Percentiles rank a stretch among this genome's conserved stretches.
Evolutionary conservation across 768 basidiomycete genomes (phyloP).

Genomic region (Candolleomyces efflorescens): DNA sequence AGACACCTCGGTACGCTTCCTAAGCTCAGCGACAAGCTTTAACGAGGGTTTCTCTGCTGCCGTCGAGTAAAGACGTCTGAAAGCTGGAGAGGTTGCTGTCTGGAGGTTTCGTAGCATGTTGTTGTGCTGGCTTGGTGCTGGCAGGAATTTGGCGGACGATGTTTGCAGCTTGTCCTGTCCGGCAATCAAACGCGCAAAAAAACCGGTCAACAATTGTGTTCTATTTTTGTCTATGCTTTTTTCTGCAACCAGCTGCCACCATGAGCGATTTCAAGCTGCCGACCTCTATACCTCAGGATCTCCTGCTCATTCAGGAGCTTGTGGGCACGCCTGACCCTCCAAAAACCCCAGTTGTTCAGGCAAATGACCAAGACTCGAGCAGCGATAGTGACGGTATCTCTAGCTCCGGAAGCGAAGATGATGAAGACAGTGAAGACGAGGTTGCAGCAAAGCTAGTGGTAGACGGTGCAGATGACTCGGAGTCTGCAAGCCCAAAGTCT

Average conservation of each 20-base stretch:
- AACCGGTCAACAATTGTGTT: conserved; percentile 1
- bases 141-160: conserved; percentile 5
- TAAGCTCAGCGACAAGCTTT: conserved; percentile 80
- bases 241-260: conserved; percentile 6
- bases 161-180: conserved; percentile 14
- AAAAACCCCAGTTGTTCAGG: not conserved
- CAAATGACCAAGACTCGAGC: conserved; percentile 10
- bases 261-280: conserved; percentile 59
- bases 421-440: conserved; percentile 69
- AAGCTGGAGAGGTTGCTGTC: conserved; percentile 17
- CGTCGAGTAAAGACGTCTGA: conserved; percentile 46
- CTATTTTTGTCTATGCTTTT: conserved; percentile 6
- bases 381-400: conserved; percentile 40
- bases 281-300: conserved; percentile 61
- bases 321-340: conserved; percentile 38
- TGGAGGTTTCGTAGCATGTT: conserved; percentile 15
- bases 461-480: conserved; percentile 33
- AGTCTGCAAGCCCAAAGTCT: conserved; percentile 12
- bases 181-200: conserved; percentile 13
- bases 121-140: conserved; percentile 7
- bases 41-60: conserved; percentile 52
- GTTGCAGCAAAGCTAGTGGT: conserved; percentile 37
- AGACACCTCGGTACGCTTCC: conserved; percentile 77
- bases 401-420: conserved; percentile 46
- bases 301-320: conserved; percentile 67